Evolutionary conservation across 2,329 filamentous ascomycete genomes (phyloP).

Genomic region (Aspergillus quadrilineatus): DNA sequence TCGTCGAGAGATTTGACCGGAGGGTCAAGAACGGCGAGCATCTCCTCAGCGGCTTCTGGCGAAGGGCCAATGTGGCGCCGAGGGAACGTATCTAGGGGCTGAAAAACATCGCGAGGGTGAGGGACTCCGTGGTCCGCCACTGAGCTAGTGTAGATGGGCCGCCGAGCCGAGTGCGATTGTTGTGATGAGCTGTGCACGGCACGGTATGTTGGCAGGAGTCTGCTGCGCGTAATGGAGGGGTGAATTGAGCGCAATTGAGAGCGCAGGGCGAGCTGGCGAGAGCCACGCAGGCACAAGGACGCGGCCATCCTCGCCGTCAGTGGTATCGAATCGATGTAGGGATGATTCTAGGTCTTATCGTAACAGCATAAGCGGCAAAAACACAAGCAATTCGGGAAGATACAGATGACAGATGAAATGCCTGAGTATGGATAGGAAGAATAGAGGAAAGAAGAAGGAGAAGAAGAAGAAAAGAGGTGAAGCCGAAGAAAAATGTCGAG

Average conservation of each 20-base stretch:
- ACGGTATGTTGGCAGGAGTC: slow-evolving; percentile 31
- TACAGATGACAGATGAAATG: no score
- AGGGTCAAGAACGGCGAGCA: slow-evolving; percentile 78
- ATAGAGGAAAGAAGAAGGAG: neutral
- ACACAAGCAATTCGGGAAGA: neutral
- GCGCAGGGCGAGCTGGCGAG: slow-evolving; percentile 37
- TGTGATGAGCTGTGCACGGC: slow-evolving; percentile 30
- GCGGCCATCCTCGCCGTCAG: slow-evolving; percentile 30
- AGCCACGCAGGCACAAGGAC: slow-evolving; percentile 35
- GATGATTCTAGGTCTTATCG: slow-evolving; percentile 3
- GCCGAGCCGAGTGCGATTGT: slow-evolving; percentile 25
- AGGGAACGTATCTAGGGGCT: slow-evolving; percentile 63
- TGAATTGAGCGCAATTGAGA: slow-evolving; percentile 28
- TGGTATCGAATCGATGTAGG: neutral
- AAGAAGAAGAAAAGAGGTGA: neutral
- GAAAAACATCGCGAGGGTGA: slow-evolving; percentile 42
- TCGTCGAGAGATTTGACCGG: slow-evolving; percentile 72
- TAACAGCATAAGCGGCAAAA: slow-evolving; percentile 1
- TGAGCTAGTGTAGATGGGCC: slow-evolving; percentile 78
- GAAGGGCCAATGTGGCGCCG: slow-evolving; percentile 85
- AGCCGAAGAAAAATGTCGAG: slow-evolving; percentile 3
- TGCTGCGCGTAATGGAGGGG: slow-evolving; percentile 25
- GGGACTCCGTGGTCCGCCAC: slow-evolving; percentile 74
- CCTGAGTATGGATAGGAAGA: neutral
- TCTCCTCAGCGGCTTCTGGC: slow-evolving; percentile 65